Conservation (phyloP, 2,329 filamentous ascomycete species). For the Aspergillus sp. region DNA sequence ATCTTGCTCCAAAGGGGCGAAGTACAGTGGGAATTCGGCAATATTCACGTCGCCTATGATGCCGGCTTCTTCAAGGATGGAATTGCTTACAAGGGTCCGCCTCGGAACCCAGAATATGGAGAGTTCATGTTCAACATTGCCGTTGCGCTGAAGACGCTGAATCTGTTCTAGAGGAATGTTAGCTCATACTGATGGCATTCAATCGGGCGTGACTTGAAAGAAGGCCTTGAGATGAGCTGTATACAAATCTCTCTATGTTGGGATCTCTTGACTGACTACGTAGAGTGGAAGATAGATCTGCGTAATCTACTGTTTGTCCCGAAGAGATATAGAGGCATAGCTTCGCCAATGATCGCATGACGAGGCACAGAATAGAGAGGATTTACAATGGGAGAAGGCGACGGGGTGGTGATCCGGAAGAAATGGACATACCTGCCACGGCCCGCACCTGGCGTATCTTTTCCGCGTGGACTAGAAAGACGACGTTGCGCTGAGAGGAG, state of each 20-base stretch:
- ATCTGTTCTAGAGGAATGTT: constrained; percentile 75
- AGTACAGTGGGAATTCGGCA: constrained; percentile 81
- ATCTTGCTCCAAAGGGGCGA: constrained; percentile 89
- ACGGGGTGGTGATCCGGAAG: constrained; percentile 9
- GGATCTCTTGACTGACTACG: constrained; percentile 58
- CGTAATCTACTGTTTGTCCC: constrained; percentile 62
- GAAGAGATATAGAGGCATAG: constrained; percentile 12
- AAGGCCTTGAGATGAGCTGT: constrained; percentile 47
- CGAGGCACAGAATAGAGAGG: constrained; percentile 1
- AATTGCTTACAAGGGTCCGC: constrained; percentile 86
- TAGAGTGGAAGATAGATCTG: constrained; percentile 54
- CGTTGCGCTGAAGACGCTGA: constrained; percentile 82
- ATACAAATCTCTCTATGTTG: constrained; percentile 44
- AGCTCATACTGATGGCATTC: constrained; percentile 61
- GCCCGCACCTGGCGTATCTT: constrained; percentile 78
- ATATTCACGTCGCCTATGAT: constrained; percentile 91
- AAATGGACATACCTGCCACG: constrained; percentile 74
- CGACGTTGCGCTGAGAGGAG: constrained; percentile 88
- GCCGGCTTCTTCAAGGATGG: constrained; percentile 87
- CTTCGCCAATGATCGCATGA: not conserved
- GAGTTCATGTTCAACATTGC: constrained; percentile 90
- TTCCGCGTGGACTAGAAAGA: constrained; percentile 91
- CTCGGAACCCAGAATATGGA: constrained; percentile 95
- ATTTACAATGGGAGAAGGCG: constrained; percentile 8
- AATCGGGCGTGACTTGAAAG: constrained; percentile 38